These are phyloP conservation scores for Fistulifera pelliculosa DNA, from an alignment of 108 stramenopile species.

Conservation along the genomic window DNA sequence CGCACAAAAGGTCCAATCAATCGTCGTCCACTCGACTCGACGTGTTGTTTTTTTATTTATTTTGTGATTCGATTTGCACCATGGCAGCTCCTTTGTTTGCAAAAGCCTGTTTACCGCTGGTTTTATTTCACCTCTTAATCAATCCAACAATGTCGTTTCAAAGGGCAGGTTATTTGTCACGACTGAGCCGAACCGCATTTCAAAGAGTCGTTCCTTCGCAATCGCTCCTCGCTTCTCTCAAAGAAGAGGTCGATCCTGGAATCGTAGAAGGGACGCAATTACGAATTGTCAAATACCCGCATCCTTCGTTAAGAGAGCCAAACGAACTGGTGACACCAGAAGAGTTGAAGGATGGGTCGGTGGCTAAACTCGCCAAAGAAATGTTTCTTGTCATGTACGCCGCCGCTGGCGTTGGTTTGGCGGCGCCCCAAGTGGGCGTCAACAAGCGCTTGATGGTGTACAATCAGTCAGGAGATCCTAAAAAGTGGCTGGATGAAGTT, in stretches of 20 bases:
- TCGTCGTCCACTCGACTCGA: no score
- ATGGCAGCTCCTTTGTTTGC: no score
- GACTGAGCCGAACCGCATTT: no score
- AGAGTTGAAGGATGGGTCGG: slow-evolving; percentile 28
- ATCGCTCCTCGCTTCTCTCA: neutral
- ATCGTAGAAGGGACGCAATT: slow-evolving; percentile 74
- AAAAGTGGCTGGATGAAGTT: slow-evolving; percentile 12
- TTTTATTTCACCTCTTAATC: no score
- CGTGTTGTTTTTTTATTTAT: no score
- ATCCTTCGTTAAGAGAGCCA: slow-evolving; percentile 15
- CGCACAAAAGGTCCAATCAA: no score
- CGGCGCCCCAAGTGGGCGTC: slow-evolving; percentile 82
- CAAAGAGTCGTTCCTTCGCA: no score
- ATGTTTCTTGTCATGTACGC: slow-evolving; percentile 97
- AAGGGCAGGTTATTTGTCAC: no score
- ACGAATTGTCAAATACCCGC: slow-evolving; percentile 87
- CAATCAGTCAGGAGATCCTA: slow-evolving; percentile 40
- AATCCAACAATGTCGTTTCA: no score
- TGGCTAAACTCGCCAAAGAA: slow-evolving; percentile 73
- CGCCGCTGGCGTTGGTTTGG: slow-evolving; percentile 80
- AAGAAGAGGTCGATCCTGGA: slow-evolving; percentile 79
- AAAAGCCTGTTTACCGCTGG: no score
- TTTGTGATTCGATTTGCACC: no score
- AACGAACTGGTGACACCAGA: slow-evolving; percentile 9
- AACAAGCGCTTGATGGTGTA: slow-evolving; percentile 66